Percentiles rank a stretch among this genome's conserved stretches.
These are phyloP conservation scores for Austroboletus eburneus DNA, from an alignment of 768 basidiomycete species.

Conservation along the genomic window DNA sequence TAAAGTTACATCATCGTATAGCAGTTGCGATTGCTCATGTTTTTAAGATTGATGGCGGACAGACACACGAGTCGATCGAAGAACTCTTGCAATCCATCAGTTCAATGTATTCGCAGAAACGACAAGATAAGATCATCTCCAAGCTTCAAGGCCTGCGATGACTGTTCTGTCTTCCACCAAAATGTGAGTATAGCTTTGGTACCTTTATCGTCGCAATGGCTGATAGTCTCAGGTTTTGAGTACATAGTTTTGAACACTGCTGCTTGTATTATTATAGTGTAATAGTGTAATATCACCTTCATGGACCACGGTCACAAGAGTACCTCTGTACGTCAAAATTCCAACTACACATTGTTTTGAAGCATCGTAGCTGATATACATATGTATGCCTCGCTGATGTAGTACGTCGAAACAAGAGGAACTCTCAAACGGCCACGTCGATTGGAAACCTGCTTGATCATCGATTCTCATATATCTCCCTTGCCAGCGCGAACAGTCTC, in stretches of 20 bases:
- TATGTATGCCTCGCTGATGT: no score
- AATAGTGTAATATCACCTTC: no score
- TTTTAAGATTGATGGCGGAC: conserved; percentile 24
- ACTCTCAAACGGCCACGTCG: not conserved
- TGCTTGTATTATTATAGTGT: conserved; percentile 16
- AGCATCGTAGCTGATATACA: not conserved
- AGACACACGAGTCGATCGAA: conserved; percentile 56
- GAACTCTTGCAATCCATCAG: conserved; percentile 52
- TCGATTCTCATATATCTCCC: conserved; percentile 52
- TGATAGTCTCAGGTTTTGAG: conserved; percentile 3
- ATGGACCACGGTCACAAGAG: not conserved
- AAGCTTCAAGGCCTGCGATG: conserved; percentile 44
- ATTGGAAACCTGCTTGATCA: not conserved
- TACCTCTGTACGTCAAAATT: no score
- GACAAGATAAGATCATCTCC: conserved; percentile 43
- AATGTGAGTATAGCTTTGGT: conserved; percentile 7
- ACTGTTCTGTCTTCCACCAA: not conserved
- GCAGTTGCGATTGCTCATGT: conserved; percentile 5
- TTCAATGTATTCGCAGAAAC: conserved; percentile 45
- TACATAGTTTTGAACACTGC: not conserved
- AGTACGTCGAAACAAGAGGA: no score
- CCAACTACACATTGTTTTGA: no score
- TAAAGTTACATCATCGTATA: conserved; percentile 24
- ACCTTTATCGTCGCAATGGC: not conserved
- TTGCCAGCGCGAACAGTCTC: conserved; percentile 51